Evolutionary conservation across 768 basidiomycete species (phyloP).

Genomic region (Coprinellus aureogranulatus): DNA sequence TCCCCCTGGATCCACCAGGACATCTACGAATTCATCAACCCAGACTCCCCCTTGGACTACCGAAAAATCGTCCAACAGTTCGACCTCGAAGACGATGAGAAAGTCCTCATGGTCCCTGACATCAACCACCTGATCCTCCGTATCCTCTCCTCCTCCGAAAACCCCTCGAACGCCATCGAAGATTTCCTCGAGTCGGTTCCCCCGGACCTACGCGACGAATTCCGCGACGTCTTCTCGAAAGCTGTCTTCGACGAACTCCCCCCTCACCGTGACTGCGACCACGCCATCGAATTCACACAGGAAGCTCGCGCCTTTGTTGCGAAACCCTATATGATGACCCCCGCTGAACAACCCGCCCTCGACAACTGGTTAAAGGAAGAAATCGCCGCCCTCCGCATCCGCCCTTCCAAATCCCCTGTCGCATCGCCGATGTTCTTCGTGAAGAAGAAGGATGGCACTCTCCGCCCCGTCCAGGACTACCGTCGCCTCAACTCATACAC

Average conservation of each 20-base stretch:
- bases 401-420: constrained; percentile 18
- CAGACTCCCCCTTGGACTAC: neutral
- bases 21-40: neutral
- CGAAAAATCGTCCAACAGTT: neutral
- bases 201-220: neutral
- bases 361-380: constrained; percentile 24
- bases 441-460: constrained; percentile 16
- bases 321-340: constrained; percentile 15
- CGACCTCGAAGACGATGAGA: neutral
- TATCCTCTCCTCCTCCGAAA: neutral
- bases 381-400: constrained; percentile 15
- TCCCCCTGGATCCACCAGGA: neutral
- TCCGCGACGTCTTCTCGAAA: neutral
- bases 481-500: constrained; percentile 30
- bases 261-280: neutral
- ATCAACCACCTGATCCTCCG: neutral
- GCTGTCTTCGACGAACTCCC: constrained; percentile 1
- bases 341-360: constrained; percentile 29
- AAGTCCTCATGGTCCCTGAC: neutral
- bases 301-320: constrained; percentile 8
- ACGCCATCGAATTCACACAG: constrained; percentile 17
- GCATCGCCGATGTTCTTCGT: constrained; percentile 21
- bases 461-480: constrained; percentile 28
- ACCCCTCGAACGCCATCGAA: neutral
- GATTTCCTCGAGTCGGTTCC: neutral